Conservation (phyloP, 2,329 filamentous ascomycete species). For the Venturia nashicola region DNA sequence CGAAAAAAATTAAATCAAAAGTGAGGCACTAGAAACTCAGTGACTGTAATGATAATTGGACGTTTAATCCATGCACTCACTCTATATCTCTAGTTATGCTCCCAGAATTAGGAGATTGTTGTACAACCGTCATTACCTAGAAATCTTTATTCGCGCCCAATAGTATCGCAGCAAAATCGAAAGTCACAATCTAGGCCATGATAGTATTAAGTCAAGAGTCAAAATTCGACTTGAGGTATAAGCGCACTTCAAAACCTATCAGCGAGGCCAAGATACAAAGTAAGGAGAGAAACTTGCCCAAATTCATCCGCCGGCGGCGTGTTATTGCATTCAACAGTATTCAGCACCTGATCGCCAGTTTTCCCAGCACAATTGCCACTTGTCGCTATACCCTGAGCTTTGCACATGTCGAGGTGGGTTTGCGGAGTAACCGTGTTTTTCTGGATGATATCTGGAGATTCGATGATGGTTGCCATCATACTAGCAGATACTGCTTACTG, state of each 20-base stretch:
- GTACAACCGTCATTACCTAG: too few relatives aligned
- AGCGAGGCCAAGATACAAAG: not conserved
- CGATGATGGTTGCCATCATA: slow-evolving; percentile 39
- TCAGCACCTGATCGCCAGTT: slow-evolving; percentile 33
- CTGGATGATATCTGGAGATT: slow-evolving; percentile 46
- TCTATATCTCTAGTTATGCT: too few relatives aligned
- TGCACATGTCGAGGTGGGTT: slow-evolving; percentile 49
- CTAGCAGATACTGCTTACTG: slow-evolving; percentile 18
- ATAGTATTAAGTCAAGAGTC: not conserved
- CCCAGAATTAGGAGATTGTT: too few relatives aligned
- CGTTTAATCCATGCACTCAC: too few relatives aligned
- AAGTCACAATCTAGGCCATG: not conserved
- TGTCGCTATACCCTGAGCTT: slow-evolving; percentile 36
- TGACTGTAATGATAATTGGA: too few relatives aligned
- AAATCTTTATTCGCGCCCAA: too few relatives aligned
- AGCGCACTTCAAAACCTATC: not conserved
- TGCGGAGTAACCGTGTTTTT: slow-evolving; percentile 31
- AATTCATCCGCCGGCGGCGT: not conserved
- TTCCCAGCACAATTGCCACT: slow-evolving; percentile 67
- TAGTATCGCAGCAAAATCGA: not conserved
- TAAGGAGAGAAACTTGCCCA: not conserved
- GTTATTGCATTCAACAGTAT: not conserved
- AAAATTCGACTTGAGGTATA: not conserved
- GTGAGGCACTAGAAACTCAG: too few relatives aligned
- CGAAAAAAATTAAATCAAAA: too few relatives aligned